Percentiles rank a stretch among this genome's conserved stretches.
phyloP scores from a whole-genome alignment of 2,329 filamentous ascomycete species.

The Fusarium sterilihyphosum region DNA sequence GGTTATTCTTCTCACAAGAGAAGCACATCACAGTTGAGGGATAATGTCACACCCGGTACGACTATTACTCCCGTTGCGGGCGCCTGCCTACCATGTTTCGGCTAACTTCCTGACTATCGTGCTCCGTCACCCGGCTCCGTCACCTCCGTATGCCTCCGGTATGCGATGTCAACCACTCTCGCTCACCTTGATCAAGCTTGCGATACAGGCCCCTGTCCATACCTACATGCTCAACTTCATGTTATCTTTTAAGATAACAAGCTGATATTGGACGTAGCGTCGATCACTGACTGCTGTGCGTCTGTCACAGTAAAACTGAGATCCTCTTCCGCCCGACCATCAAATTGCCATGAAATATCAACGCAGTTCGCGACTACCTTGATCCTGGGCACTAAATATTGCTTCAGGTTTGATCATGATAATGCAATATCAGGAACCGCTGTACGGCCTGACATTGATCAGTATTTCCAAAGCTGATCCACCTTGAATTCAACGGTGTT shows the following conservation, averaged over 20 bases:
- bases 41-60: slow-evolving; percentile 19
- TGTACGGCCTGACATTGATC: slow-evolving; percentile 11
- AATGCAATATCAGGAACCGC: slow-evolving; percentile 5
- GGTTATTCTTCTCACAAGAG: neutral
- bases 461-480: slow-evolving; percentile 7
- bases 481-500: slow-evolving; percentile 21
- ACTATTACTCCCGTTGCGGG: slow-evolving; percentile 33
- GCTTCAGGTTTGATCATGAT: neutral
- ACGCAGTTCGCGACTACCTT: slow-evolving; percentile 8
- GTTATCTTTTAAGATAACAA: slow-evolving; percentile 16
- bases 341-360: slow-evolving; percentile 25
- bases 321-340: neutral
- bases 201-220: neutral
- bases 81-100: slow-evolving; percentile 36
- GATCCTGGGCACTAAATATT: slow-evolving; percentile 8
- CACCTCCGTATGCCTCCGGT: slow-evolving; percentile 33
- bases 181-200: slow-evolving; percentile 11
- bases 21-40: neutral
- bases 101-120: slow-evolving; percentile 43
- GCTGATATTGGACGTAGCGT: neutral
- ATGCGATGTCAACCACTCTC: slow-evolving; percentile 12
- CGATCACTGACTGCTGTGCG: slow-evolving; percentile 19
- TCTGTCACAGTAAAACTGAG: slow-evolving; percentile 6
- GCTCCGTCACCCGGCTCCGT: slow-evolving; percentile 34
- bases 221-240: neutral